Base-by-base conservation (phyloP, 352 stramenopile species). In the Elongisporangium prolatum region DNA sequence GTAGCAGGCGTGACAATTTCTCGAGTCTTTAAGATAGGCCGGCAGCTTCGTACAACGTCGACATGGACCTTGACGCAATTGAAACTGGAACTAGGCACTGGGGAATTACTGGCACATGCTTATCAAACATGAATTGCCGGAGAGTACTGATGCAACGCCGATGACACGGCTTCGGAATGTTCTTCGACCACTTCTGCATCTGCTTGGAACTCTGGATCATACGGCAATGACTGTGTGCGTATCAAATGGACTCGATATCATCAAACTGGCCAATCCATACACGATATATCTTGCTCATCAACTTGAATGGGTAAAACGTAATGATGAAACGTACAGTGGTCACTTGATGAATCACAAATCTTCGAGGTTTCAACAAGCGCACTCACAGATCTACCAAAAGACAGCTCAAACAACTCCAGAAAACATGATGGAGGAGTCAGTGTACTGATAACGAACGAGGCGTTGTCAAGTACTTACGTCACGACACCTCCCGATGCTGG, bases 361-460 rank as follows among this genome's bases (percentile, higher is more conserved):
- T 98, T 93, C 63, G 89, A 96, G 52, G 84, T 98, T 28, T 68
- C 83, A 7, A 76, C 86, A 0, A 57, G 76, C 7, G 75, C 74
- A 22, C 64, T 97, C 20, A 53, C 58, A 6, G 74, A 72, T 38
- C 65, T 68, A 0, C 77, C 81, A 91, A 48, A 71, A 91, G 34
- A 52, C 49, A 0, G 48, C 54, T 0, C 71, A 83, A 50, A 77
- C 50, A 57, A 95, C 73, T 85, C 89, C 80, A 56, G 83, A 71
- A 70, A 96, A 79, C 60, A 98, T 99, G 75, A 75, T 97, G 20
- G 83, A 93, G 38, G 95, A 98, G 67, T 93, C 95, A 1, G 93
- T 96, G 80, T 97, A 97, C 67, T 98, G 50, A 84, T 98, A 25
- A 79, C 98, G 57, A 98, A 98, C 74, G 97, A 95, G 13, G 95